A percentile compares a stretch with the other conserved stretches of the same genome.
Evolutionary conservation across 257 asterid species (phyloP).

Genomic region (Solanum paucissectum): DNA sequence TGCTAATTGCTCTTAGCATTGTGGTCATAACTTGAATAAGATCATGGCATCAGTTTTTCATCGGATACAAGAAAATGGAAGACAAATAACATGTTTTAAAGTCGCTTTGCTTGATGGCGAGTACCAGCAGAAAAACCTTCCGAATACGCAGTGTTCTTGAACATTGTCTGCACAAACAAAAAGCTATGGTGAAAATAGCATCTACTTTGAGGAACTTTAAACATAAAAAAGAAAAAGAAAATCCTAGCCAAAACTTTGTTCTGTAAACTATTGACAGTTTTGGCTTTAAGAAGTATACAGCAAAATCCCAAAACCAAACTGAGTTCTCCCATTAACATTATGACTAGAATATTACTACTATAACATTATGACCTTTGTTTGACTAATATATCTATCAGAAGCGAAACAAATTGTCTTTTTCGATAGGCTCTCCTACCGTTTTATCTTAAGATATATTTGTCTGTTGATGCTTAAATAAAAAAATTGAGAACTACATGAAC

Average conservation of each 20-base stretch:
- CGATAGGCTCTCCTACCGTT: neutral
- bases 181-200: neutral
- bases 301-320: neutral
- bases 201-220: neutral
- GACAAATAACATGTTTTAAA: slow-evolving; percentile 3
- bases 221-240: neutral
- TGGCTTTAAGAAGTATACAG: neutral
- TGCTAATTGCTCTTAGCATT: neutral
- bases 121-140: slow-evolving; percentile 63
- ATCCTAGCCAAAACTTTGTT: neutral
- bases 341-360: neutral
- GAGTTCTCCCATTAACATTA: neutral
- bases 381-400: neutral
- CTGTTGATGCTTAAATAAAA: neutral
- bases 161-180: slow-evolving; percentile 32
- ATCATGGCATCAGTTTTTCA: neutral
- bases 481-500: neutral
- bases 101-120: slow-evolving; percentile 31
- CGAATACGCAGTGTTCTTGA: slow-evolving; percentile 63
- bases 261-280: neutral
- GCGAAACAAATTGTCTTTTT: neutral
- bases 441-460: neutral
- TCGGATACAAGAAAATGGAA: neutral
- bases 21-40: neutral
- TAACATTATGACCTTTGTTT: neutral